Conservation (phyloP, 139 green algal species). For the Edaphochlamys debaryana region DNA sequence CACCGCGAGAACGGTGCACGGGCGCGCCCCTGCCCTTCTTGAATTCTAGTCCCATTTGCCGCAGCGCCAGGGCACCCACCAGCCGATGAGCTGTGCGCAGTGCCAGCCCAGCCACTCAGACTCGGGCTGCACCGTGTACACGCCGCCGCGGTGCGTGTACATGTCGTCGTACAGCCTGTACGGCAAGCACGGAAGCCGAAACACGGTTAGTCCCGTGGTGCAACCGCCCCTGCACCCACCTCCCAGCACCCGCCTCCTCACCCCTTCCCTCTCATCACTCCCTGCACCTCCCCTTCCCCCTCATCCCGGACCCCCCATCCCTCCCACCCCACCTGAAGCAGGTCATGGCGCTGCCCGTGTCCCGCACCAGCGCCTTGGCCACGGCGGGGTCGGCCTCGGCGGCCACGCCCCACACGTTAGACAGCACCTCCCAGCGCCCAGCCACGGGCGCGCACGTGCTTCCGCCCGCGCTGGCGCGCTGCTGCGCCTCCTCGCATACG, state of each 20-base stretch:
- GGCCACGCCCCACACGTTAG: not conserved
- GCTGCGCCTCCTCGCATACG: not conserved
- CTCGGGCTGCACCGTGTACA: not conserved
- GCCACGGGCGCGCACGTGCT: not conserved
- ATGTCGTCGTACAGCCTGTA: conserved; percentile 14
- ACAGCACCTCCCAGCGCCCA: not conserved
- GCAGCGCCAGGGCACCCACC: too few species aligned
- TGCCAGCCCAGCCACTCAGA: not conserved
- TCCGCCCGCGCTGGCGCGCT: not conserved
- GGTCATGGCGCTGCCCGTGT: not conserved
- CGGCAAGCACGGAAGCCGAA: too few species aligned
- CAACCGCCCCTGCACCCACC: too few species aligned
- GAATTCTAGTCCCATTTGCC: too few species aligned
- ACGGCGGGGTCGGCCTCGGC: not conserved
- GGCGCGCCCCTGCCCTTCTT: too few species aligned
- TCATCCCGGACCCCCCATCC: too few species aligned
- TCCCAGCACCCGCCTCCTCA: too few species aligned
- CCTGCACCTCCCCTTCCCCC: too few species aligned
- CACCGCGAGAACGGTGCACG: too few species aligned
- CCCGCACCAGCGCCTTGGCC: not conserved
- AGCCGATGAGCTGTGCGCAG: conserved; percentile 16
- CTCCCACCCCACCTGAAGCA: too few species aligned
- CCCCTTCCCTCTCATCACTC: too few species aligned
- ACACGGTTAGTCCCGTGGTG: too few species aligned
- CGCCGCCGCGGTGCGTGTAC: not conserved